Base-by-base conservation (phyloP, 1,284 basidiomycete genomes). In the Singerocomus inundabilis region DNA sequence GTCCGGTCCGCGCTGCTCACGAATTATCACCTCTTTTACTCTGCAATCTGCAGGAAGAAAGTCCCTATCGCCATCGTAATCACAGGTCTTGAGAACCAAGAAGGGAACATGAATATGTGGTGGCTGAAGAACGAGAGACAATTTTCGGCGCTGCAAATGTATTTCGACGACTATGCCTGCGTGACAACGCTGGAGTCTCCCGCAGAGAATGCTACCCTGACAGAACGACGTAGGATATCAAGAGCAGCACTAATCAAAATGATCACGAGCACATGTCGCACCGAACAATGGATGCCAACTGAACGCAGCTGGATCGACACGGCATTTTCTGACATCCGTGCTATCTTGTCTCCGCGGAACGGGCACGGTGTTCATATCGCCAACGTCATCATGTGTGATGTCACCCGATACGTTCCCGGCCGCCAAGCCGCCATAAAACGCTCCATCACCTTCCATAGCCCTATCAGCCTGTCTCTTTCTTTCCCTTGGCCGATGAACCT, bases 51-150 rank as follows among this genome's bases (percentile, higher is more conserved):
- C 44, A 49, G 62, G 39, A 65, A 52, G 49, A 68, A 68, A 41
- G 64, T 64, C 30, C 62, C 62, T 8, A 65, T 64, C 16, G 62
- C 59, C 5, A 44, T 65, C 41, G 66, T 52, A 0, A 29, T 68
- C n/a, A 68, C 64, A 9, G 66, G 66, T n/a, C 61, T 64, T 9
- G 62, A 64, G 49, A 65, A 68, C 24, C 51, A 67, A 12, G 58
- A 51, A 4, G 58, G 45, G 3, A 39, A 40, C 13, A 68, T 64
- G 62, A 60, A 59, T 4, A 42, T 44, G 1, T 64, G 62, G 62
- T 64, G 62, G 62, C 9, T 30, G 33, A n/a, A 40, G 16, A 64
- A 64, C 50, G 48, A 52, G 47, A 37, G 18, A n/a, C 62, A 67
- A 21, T 66, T 64, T 28, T 49, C 50, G 13, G 47, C 40, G 26